phyloP scores from a whole-genome alignment of 225 moss, liverwort and hornwort genomes.

The Polytrichum formosum region DNA sequence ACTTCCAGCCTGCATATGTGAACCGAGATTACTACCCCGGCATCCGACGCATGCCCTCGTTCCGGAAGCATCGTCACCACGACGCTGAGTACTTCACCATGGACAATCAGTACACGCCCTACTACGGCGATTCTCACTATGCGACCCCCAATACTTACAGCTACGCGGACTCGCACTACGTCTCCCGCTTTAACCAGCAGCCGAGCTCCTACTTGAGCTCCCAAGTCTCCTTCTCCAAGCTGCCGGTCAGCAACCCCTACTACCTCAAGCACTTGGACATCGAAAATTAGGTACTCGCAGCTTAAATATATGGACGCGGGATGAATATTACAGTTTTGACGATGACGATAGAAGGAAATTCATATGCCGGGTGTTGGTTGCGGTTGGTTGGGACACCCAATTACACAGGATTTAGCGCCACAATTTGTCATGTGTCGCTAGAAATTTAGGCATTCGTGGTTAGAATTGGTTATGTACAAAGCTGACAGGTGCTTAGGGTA shows the following conservation, averaged over 20 bases:
- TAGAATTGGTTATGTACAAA: too few relatives aligned
- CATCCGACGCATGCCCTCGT: constrained; percentile 41
- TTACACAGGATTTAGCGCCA: too few relatives aligned
- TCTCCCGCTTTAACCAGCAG: constrained; percentile 23
- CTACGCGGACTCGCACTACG: constrained; percentile 11
- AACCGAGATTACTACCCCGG: constrained; percentile 31
- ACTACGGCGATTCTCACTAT: constrained; percentile 19
- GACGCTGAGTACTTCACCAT: constrained; percentile 47
- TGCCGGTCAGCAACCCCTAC: constrained; percentile 27
- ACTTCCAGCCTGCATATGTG: background rate
- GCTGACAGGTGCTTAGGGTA: too few relatives aligned
- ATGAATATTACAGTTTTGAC: too few relatives aligned
- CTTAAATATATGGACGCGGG: too few relatives aligned
- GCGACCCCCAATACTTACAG: constrained; percentile 1
- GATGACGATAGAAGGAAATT: too few relatives aligned
- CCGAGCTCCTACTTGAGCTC: constrained; percentile 9
- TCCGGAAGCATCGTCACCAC: constrained; percentile 27
- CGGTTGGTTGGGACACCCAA: too few relatives aligned
- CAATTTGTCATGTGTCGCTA: too few relatives aligned
- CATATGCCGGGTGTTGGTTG: too few relatives aligned
- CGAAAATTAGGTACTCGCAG: constrained; percentile 15
- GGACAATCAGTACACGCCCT: constrained; percentile 31
- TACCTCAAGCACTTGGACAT: constrained; percentile 36
- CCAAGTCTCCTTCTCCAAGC: constrained; percentile 44
- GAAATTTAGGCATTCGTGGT: too few relatives aligned